Evolutionary conservation across 306 rosid genomes (phyloP), one percentile per base, ranked within the genome.

Genomic region (Quercus gilva): DNA sequence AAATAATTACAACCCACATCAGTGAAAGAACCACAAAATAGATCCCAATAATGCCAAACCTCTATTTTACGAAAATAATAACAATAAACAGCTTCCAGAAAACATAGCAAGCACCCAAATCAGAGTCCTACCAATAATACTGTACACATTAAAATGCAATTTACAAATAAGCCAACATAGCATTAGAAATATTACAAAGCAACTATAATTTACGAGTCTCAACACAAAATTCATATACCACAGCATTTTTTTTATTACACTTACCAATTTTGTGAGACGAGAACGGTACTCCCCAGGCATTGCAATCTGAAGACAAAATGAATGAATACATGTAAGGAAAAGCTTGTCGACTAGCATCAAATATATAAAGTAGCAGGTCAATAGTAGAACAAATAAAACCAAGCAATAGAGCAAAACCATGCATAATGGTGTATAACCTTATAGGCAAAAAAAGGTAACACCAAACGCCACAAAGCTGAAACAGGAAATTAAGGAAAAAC

Each of bases 261-360:
- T 85, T 60, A 95, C 99, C 97, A 91, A 74, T 83, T 95, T 95
- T 73, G 85, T 76, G 56, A 95, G 99, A 53, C 98, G 98, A 74
- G 88, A 80, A 80, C 98, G 97, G 73, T 80, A 85, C 81, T 95
- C 99, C 84, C 92, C 98, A 2, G 95, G 84, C 88, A 92, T 82
- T 78, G 98, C 90, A 86, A 90, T 90, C 99, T 95, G 98, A 81
- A 83, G 68, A 75, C 18, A 23, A 78, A 85, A 82, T 58, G 67
- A 73, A 56, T 19, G 17, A 28, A 68, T 74, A 35, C 61, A 56
- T 5, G 68, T 81, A 79, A 82, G 69, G 73, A 59, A 17, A 73
- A 64, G 53, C 15, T n/a, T 23, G 23, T 5, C 15, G 14, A 28
- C 61, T 75, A 71, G 59, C 25, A 55, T 75, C 53, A 77, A 26